Percentiles rank a stretch among this genome's conserved stretches.
Evolutionary conservation across 2,329 filamentous ascomycete species (phyloP).

Genomic region (Nannizziopsis arthrosporioides): DNA sequence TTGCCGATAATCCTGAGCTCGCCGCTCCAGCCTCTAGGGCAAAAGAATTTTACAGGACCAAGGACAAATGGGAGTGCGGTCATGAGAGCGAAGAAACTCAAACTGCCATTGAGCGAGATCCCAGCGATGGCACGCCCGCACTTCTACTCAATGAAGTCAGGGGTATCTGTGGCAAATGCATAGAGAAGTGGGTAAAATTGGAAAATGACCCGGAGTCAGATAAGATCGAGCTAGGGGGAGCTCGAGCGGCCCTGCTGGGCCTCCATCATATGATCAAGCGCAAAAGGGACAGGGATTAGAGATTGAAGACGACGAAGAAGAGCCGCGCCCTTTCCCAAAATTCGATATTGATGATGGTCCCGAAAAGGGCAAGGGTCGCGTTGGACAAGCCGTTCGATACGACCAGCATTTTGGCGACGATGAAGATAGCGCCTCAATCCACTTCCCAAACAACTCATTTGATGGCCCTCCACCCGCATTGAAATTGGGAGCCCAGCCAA

Average conservation of each 20-base stretch:
- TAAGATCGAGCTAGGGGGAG: constrained; percentile 1
- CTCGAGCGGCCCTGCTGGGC: constrained; percentile 1
- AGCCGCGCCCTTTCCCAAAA: background rate
- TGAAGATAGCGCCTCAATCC: background rate
- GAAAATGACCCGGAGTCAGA: constrained; percentile 1
- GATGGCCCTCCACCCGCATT: background rate
- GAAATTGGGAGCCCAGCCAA: background rate
- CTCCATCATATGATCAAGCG: constrained; percentile 6
- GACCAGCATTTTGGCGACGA: background rate
- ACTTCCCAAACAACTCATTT: background rate
- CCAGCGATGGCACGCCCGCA: background rate
- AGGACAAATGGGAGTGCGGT: constrained; percentile 16
- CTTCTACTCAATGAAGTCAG: constrained; percentile 13
- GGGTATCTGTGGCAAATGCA: constrained; percentile 15
- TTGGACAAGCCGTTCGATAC: background rate
- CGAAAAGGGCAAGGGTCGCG: constrained; percentile 7
- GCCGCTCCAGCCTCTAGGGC: constrained; percentile 9
- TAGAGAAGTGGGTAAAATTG: constrained; percentile 15
- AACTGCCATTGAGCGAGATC: constrained; percentile 15
- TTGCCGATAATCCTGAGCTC: constrained; percentile 16
- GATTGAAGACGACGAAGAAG: background rate
- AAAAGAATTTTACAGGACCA: constrained; percentile 14
- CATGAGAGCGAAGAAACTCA: constrained; percentile 13
- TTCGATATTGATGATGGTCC: constrained; percentile 11
- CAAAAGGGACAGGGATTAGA: background rate